These are phyloP conservation scores for Trapa incisa DNA, from an alignment of 345 rosid genomes.

Conservation along the genomic window DNA sequence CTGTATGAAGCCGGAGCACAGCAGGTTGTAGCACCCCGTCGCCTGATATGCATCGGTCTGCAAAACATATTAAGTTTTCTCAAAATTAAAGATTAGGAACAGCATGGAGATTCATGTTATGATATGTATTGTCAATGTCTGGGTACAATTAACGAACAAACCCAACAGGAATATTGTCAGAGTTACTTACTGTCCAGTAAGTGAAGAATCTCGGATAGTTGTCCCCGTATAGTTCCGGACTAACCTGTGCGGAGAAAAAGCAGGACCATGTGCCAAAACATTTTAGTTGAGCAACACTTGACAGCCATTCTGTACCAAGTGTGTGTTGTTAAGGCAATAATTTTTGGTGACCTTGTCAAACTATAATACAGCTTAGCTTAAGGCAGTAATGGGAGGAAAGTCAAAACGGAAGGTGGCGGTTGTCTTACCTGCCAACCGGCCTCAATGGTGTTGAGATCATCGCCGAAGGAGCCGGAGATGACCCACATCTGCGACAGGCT, in stretches of 20 bases:
- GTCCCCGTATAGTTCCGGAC: constrained; percentile 96
- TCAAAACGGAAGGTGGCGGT: not conserved
- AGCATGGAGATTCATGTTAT: too few relatives aligned
- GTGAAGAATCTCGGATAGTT: constrained; percentile 90
- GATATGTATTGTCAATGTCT: too few relatives aligned
- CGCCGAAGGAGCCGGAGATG: constrained; percentile 82
- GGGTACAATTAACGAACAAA: too few relatives aligned
- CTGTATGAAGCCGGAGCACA: constrained; percentile 93
- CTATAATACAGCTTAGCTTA: too few relatives aligned
- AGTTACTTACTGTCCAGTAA: constrained; percentile 79
- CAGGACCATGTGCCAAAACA: not conserved
- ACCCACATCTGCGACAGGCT: constrained; percentile 96
- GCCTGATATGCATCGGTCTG: constrained; percentile 92
- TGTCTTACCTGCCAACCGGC: constrained; percentile 93
- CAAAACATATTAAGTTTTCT: not conserved
- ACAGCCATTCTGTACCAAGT: not conserved
- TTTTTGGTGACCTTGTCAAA: too few relatives aligned
- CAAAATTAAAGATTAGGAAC: too few relatives aligned
- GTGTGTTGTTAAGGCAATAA: not conserved
- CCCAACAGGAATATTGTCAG: not conserved
- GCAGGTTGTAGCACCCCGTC: constrained; percentile 92
- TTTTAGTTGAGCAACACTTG: constrained; percentile 3
- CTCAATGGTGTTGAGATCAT: constrained; percentile 97
- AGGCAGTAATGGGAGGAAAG: too few relatives aligned
- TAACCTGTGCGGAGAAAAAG: constrained; percentile 37